Base-by-base conservation (phyloP, 192 early-diverging fungal species). In the Rhizoclosmatium globosum region DNA sequence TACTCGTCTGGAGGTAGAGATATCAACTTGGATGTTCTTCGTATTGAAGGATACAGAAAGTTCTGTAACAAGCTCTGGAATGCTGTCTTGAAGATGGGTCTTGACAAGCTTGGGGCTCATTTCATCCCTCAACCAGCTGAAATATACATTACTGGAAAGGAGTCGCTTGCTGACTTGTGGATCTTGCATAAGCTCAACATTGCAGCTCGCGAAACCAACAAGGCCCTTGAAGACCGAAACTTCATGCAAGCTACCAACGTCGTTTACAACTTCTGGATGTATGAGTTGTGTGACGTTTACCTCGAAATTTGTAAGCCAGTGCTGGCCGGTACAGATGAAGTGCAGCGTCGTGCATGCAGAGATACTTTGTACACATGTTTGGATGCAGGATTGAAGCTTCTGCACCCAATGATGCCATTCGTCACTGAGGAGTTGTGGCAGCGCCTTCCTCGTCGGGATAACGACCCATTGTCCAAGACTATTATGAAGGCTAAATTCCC, bases 31-130 rank as follows among this genome's bases (percentile, higher is more conserved):
- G 94, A 98, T 79, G 94, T 99, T 61, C 70, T 93, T 81, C 96
- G 95, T 74, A 94, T 99, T n/a, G 97, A 98, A 77, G 96, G 98
- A 59, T 98, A 99, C 90, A 93, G 97, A 85, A 98, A 98, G 88
- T 99, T 98, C 92, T 99, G 97, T 86, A 99, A 98, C 91, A 99
- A 99, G 91, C 84, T 99, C 44, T 99, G 98, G 98, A 98, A 98
- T 81, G 98, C 97, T 1, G 96, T 95, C 42, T 62, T 74, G 58
- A 93, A 93, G 70, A 97, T 99, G 86, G 96, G 94, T n/a, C 79
- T 96, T 62, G 92, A 95, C 88, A 98, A 98, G 89, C 89, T 99
- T 19, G 96, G 94, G n/a, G 90, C 89, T 21, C 91, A 92, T 65
- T 99, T 95, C 84, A 89, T 88, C 79, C 96, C 96, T 2, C 80